Conservation (phyloP, 805 yeast species). For the Yamadazyma ubonensis region DNA sequence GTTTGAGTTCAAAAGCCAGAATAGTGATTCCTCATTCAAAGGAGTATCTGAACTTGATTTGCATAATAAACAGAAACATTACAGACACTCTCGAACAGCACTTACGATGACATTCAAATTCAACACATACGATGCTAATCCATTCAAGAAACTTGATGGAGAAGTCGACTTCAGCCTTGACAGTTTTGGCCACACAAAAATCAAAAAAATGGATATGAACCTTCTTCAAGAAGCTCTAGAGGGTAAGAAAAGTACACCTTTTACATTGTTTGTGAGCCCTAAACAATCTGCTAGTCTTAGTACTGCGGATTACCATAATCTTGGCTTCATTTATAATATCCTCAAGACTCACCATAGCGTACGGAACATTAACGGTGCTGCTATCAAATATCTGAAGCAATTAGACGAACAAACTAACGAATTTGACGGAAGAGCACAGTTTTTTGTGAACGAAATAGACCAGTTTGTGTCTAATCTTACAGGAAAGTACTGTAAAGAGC, state of each 20-base stretch:
- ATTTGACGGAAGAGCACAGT: conserved; percentile 19
- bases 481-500: conserved; percentile 21
- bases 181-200: conserved; percentile 19
- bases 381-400: too few species aligned
- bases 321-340: conserved; percentile 31
- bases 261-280: conserved; percentile 19
- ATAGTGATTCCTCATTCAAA: conserved; percentile 13
- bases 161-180: conserved; percentile 31
- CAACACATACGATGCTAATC: conserved; percentile 33
- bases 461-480: conserved; percentile 26
- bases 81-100: too few species aligned
- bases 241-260: conserved; percentile 24
- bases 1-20: conserved; percentile 21
- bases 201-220: conserved; percentile 22
- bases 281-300: conserved; percentile 4
- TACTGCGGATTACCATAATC: conserved; percentile 29
- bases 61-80: too few species aligned
- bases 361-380: conserved; percentile 31
- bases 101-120: conserved; percentile 37
- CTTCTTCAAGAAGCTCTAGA: conserved; percentile 29
- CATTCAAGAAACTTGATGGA: conserved; percentile 24
- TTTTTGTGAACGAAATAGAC: conserved; percentile 28
- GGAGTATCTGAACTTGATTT: conserved; percentile 1
- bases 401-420: too few species aligned
- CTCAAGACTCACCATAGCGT: conserved; percentile 31